Conservation (phyloP, 345 rosid species). For the Populus euphratica region DNA sequence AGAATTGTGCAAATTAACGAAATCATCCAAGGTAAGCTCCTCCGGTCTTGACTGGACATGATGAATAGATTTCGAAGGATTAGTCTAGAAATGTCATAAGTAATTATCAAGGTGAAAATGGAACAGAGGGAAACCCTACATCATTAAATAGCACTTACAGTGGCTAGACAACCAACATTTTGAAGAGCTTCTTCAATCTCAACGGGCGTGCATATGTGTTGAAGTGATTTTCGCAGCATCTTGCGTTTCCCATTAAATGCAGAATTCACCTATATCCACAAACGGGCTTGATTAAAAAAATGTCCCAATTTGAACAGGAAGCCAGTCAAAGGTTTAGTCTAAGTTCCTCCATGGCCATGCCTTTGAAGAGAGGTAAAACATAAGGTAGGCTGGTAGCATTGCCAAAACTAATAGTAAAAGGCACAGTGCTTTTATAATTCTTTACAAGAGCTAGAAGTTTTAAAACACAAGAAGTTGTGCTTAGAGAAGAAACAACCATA, state of each 20-base stretch:
- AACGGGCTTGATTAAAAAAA: neutral
- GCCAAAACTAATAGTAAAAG: neutral
- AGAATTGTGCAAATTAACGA: constrained; percentile 74
- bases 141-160: constrained; percentile 39
- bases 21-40: constrained; percentile 82
- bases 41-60: constrained; percentile 82
- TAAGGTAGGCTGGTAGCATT: neutral
- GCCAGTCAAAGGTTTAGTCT: neutral
- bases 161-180: constrained; percentile 56
- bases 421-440: neutral
- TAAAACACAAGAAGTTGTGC: neutral
- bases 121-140: neutral
- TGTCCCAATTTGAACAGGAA: neutral
- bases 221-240: constrained; percentile 78
- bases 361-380: neutral
- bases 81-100: neutral
- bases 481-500: constrained; percentile 41
- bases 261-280: constrained; percentile 57
- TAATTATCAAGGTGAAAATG: neutral
- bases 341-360: neutral
- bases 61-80: neutral
- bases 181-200: constrained; percentile 73
- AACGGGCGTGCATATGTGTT: constrained; percentile 60
- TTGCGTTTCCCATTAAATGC: constrained; percentile 86
- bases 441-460: neutral